Base-by-base conservation (phyloP, 441 rosid species). In the Erodium chrysanthum region DNA sequence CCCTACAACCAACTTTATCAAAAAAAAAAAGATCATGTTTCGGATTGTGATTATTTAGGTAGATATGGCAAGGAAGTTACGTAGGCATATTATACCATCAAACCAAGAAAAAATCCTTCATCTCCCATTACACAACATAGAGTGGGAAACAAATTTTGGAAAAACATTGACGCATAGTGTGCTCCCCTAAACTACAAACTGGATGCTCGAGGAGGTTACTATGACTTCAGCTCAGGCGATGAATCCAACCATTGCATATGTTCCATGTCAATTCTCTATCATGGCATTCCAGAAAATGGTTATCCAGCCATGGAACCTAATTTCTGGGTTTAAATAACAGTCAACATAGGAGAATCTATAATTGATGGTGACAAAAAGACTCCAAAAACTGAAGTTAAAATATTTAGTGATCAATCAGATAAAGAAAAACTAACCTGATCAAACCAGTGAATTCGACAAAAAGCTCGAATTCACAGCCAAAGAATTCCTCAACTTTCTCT, bases 361-460 rank as follows among this genome's bases (percentile, higher is more conserved):
- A 50, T 27, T 2, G 31, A 40, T 1, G 1, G 18, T 18, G 46
- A n/a, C 20, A 66, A 10, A n/a, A 10, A 22, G 17, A 14, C 18
- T 25, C 15, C 20, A 56, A 22, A 10, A 48, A 25, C 29, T 20
- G 37, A 65, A 68, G 31, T 48, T 6, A 48, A 2, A 48, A 10
- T 48, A 48, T 14, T 14, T 14, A 14, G 18, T 14, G 56, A 15
- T 20, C 17, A 5, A 48, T 3, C 17, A 48, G 52, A 2, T 2
- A 44, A 5, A 12, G 17, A 14, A 15, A 59, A 61, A 74, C 68
- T 35, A 37, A 92, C 98, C 96, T 90, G 68, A 90, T 77, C 54
- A 92, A 84, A 58, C 92, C 98, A 11, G 98, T 90, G 83, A 92
- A 92, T 80, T 92, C 98, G 37, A 86, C 75, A 66, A 83, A 83